These are phyloP conservation scores for Ceratobasidium sp. DNA, from an alignment of 1,284 basidiomycete species.

Conservation along the genomic window DNA sequence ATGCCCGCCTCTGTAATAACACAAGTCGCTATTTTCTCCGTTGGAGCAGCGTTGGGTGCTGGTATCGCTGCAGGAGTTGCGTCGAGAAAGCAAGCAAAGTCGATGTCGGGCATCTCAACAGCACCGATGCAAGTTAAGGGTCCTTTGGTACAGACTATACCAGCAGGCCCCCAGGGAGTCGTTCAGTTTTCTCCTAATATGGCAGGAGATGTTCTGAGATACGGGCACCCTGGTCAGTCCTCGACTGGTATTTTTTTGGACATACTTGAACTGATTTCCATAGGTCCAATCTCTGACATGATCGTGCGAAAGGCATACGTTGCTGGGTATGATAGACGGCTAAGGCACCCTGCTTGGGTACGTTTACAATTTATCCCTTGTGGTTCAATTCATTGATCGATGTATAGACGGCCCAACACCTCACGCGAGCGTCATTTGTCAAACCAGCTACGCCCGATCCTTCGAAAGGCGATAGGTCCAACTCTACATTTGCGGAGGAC, in stretches of 20 bases:
- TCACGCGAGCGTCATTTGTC: slow-evolving; percentile 76
- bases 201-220: slow-evolving; percentile 61
- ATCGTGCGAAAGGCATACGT: slow-evolving; percentile 84
- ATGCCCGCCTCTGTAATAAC: slow-evolving; percentile 45
- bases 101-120: slow-evolving; percentile 20
- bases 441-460: slow-evolving; percentile 47
- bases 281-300: slow-evolving; percentile 85
- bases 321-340: slow-evolving; percentile 87
- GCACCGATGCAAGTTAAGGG: slow-evolving; percentile 37
- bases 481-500: slow-evolving; percentile 90
- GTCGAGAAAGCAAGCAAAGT: slow-evolving; percentile 46
- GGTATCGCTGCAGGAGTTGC: slow-evolving; percentile 62
- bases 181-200: slow-evolving; percentile 48
- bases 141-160: slow-evolving; percentile 45
- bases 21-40: slow-evolving; percentile 73
- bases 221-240: slow-evolving; percentile 74
- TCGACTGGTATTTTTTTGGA: too few species aligned
- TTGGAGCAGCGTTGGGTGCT: slow-evolving; percentile 71
- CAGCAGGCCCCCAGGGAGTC: slow-evolving; percentile 45
- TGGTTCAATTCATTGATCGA: slow-evolving; percentile 17
- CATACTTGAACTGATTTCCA: background rate
- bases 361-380: slow-evolving; percentile 42
- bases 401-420: slow-evolving; percentile 85
- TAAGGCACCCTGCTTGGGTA: slow-evolving; percentile 94
- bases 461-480: slow-evolving; percentile 69